Evolutionary conservation across 129 eudicot species (phyloP), one percentile per base, ranked within the genome.

Genomic region (Chrysanthemum seticuspe): DNA sequence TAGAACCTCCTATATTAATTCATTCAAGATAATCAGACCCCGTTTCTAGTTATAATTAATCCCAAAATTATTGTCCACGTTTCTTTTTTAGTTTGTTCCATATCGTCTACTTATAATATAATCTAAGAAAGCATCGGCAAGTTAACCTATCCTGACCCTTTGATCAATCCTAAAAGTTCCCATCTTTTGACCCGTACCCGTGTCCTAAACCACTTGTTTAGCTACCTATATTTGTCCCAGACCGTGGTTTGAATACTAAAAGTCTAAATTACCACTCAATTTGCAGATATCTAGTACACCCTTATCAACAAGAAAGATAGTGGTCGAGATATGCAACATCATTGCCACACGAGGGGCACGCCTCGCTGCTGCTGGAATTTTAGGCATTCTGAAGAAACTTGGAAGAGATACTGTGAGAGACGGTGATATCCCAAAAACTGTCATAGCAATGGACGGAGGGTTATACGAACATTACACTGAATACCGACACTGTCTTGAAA

Each of bases 381-480:
- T 85, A 47, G 98, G 98, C 5, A 84, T 94, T 50, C 27, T 94
- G 47, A 88, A 94, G 85, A 90, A 90, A 67, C 67, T 82, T 76
- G 97, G 97, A n/a, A 83, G 92, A 71, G 96, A 90, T 54, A 77
- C 76, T 5, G 1, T 61, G 1, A 70, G 72, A 73, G 87, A 78
- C 16, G 85, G 81, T 6, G 87, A 74, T n/a, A 10, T 65, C 53
- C 85, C 74, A 8, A 88, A 73, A 78, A 86, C 98, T 36, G 86
- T 80, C 12, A 75, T 94, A 19, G 98, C 98, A 6, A 85, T 94
- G 96, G 98, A 94, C 13, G 98, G 98, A 27, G 98, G 96, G 13
- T 65, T 90, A 47, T 94, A 87, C 48, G 96, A 94, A 76, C 97
- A 94, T 80, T 94, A 94, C 74, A 84, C 86, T 0, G 84, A 81